phyloP scores from a whole-genome alignment of 805 yeast species.

The Metschnikowia matae region DNA sequence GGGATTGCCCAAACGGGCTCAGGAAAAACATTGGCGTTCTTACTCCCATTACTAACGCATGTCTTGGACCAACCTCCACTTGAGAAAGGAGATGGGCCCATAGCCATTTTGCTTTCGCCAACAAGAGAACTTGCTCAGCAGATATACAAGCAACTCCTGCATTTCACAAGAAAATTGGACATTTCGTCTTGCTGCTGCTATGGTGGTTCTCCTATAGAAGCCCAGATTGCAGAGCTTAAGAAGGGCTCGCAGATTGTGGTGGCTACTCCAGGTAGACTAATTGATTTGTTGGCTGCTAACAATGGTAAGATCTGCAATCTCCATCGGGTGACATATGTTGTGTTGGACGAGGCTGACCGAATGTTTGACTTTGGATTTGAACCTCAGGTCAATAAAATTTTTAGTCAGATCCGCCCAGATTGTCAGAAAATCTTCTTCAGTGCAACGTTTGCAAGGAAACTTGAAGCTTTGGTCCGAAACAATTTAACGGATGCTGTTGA shows the following conservation, averaged over 20 bases:
- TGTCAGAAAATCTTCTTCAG: conserved; percentile 87
- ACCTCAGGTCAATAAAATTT: conserved; percentile 84
- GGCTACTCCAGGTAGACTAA: conserved; percentile 93
- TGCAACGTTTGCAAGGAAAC: conserved; percentile 84
- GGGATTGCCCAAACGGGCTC: conserved; percentile 97
- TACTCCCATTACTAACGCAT: conserved; percentile 81
- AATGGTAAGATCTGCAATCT: conserved; percentile 71
- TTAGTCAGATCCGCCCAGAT: conserved; percentile 76
- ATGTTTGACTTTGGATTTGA: conserved; percentile 97
- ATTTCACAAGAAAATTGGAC: conserved; percentile 49
- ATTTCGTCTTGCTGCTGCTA: conserved; percentile 73
- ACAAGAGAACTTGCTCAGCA: conserved; percentile 91
- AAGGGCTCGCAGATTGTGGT: conserved; percentile 77
- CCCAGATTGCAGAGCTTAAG: conserved; percentile 76
- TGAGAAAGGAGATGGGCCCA: conserved; percentile 60
- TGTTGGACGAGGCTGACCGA: conserved; percentile 93
- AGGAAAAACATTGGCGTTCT: conserved; percentile 88
- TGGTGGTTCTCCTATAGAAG: conserved; percentile 83
- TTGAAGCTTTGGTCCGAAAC: conserved; percentile 70
- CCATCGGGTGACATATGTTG: conserved; percentile 70
- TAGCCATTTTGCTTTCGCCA: conserved; percentile 79
- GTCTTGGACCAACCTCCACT: conserved; percentile 66
- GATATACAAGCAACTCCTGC: conserved; percentile 60
- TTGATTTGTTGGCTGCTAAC: conserved; percentile 82
- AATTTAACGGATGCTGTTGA: conserved; percentile 64